Conservation (phyloP, 2,329 filamentous ascomycete genomes). For the Fusarium coicis region DNA sequence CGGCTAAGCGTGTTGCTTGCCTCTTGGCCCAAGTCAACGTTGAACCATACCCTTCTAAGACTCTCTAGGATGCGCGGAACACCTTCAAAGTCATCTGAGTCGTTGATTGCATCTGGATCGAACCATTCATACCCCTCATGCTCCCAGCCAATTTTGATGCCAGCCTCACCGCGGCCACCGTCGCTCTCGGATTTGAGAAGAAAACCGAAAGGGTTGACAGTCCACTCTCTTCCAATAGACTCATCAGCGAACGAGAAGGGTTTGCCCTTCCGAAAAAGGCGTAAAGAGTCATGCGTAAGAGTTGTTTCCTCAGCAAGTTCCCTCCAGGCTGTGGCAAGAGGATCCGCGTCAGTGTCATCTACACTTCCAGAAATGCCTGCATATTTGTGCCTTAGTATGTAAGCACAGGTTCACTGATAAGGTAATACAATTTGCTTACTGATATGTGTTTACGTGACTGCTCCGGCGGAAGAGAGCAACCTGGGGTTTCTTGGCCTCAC, state of each 20-base stretch:
- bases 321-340: slow-evolving; percentile 68
- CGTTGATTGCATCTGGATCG: slow-evolving; percentile 60
- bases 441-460: slow-evolving; percentile 68
- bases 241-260: slow-evolving; percentile 67
- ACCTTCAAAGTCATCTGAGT: slow-evolving; percentile 58
- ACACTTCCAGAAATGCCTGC: slow-evolving; percentile 72
- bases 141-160: slow-evolving; percentile 70
- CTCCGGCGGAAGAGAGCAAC: slow-evolving; percentile 73
- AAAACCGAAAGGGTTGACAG: slow-evolving; percentile 71
- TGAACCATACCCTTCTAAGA: slow-evolving; percentile 68
- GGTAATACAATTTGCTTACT: slow-evolving; percentile 52
- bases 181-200: slow-evolving; percentile 53
- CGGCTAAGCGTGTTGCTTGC: slow-evolving; percentile 58
- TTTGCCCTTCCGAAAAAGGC: slow-evolving; percentile 66
- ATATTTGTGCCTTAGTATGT: slow-evolving; percentile 59
- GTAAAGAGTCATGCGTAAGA: slow-evolving; percentile 58
- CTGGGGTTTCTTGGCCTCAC: slow-evolving; percentile 51
- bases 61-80: slow-evolving; percentile 70
- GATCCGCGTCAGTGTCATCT: slow-evolving; percentile 61
- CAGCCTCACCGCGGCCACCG: slow-evolving; percentile 51
- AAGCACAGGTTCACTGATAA: background rate
- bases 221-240: slow-evolving; percentile 67
- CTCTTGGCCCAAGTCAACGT: slow-evolving; percentile 58
- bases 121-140: slow-evolving; percentile 69
- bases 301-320: slow-evolving; percentile 72